Percentiles rank a stretch among this genome's conserved stretches.
These are phyloP conservation scores for Annulohypoxylon truncatum DNA, from an alignment of 2,329 filamentous ascomycete species.

Conservation along the genomic window DNA sequence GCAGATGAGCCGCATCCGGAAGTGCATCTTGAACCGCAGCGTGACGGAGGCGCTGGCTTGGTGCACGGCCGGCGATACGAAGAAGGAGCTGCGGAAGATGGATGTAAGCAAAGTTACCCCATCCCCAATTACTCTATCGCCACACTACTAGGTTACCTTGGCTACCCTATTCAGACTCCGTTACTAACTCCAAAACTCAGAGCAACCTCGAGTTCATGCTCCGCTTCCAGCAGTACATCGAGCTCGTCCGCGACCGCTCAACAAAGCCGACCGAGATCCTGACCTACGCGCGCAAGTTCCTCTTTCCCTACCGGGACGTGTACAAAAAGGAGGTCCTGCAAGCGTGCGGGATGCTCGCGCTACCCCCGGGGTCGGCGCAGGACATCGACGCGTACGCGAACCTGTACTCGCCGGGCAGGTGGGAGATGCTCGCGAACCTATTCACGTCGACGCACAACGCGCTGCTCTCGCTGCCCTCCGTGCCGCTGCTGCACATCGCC, in stretches of 20 bases:
- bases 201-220: slow-evolving; percentile 89
- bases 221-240: slow-evolving; percentile 93
- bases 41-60: slow-evolving; percentile 85
- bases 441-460: slow-evolving; percentile 90
- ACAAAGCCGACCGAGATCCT: slow-evolving; percentile 80
- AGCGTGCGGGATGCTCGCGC: slow-evolving; percentile 84
- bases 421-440: slow-evolving; percentile 78
- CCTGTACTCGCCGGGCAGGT: slow-evolving; percentile 79
- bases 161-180: neutral
- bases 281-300: slow-evolving; percentile 82
- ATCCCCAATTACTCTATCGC: neutral
- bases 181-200: slow-evolving; percentile 17
- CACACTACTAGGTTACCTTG: neutral
- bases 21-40: slow-evolving; percentile 75
- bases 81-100: slow-evolving; percentile 89
- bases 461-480: slow-evolving; percentile 83
- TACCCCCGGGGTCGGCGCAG: slow-evolving; percentile 66
- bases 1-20: slow-evolving; percentile 80
- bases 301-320: slow-evolving; percentile 75
- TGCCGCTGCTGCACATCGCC: slow-evolving; percentile 89
- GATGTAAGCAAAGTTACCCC: slow-evolving; percentile 67
- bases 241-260: slow-evolving; percentile 78
- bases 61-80: slow-evolving; percentile 84
- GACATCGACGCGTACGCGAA: slow-evolving; percentile 56
- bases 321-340: slow-evolving; percentile 76